phyloP scores from a whole-genome alignment of 2,329 filamentous ascomycete species.

The Monosporascus sp. region DNA sequence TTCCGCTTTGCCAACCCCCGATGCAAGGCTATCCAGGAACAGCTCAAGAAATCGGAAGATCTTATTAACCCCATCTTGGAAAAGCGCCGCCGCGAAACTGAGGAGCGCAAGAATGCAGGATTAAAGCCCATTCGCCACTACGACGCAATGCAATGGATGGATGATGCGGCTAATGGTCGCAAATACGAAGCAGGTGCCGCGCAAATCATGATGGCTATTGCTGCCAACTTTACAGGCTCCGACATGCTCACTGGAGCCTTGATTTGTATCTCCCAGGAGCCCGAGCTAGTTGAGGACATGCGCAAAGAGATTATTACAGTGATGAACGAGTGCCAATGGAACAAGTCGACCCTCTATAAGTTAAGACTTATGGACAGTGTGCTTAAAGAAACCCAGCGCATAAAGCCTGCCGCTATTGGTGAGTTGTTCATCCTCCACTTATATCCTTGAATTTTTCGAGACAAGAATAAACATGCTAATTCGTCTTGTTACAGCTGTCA shows the following conservation, averaged over 20 bases:
- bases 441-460: neutral
- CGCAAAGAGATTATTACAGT: constrained; percentile 36
- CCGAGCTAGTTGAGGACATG: constrained; percentile 35
- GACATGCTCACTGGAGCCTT: constrained; percentile 28
- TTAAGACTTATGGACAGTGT: constrained; percentile 31
- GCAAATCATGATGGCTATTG: constrained; percentile 25
- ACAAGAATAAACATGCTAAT: neutral
- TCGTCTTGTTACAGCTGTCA: constrained; percentile 6
- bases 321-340: constrained; percentile 15
- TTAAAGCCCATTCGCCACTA: constrained; percentile 15
- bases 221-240: constrained; percentile 32
- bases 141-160: constrained; percentile 36
- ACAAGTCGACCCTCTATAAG: constrained; percentile 21
- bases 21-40: constrained; percentile 23
- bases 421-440: constrained; percentile 2
- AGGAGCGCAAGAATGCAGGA: constrained; percentile 2
- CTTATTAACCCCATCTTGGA: constrained; percentile 11
- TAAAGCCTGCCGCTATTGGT: constrained; percentile 21
- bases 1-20: constrained; percentile 29
- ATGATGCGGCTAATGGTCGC: constrained; percentile 23
- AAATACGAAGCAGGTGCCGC: constrained; percentile 20
- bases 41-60: constrained; percentile 17
- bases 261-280: constrained; percentile 34
- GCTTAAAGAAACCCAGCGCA: constrained; percentile 31
- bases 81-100: constrained; percentile 4